Evolutionary conservation across 805 yeast species (phyloP).

Genomic region (Starmera pachycereana): DNA sequence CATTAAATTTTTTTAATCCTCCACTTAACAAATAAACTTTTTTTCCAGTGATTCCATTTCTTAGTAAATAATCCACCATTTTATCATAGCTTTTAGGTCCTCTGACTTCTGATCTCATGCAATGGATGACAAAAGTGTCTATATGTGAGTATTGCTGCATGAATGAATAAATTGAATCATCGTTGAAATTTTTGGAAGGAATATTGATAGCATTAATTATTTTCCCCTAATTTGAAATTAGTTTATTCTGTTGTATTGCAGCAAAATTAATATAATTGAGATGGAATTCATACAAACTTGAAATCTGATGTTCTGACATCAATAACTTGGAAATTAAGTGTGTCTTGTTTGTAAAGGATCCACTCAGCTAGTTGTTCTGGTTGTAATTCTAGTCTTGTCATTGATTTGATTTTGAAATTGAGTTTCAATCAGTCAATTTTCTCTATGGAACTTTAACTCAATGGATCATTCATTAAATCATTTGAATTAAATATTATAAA

Average conservation of each 20-base stretch:
- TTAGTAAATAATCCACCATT: slow-evolving; percentile 1
- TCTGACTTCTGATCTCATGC: slow-evolving; percentile 15
- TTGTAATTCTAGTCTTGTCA: neutral
- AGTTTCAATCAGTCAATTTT: too few relatives aligned
- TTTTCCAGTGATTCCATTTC: slow-evolving; percentile 1
- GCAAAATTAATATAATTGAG: too few relatives aligned
- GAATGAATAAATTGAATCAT: neutral
- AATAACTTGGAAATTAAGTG: slow-evolving; percentile 3
- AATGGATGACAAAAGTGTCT: slow-evolving; percentile 11
- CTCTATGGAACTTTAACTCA: too few relatives aligned
- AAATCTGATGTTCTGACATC: slow-evolving; percentile 14
- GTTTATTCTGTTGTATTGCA: too few relatives aligned
- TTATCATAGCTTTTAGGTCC: slow-evolving; percentile 11
- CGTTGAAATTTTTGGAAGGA: slow-evolving; percentile 7
- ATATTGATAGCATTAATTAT: slow-evolving; percentile 2
- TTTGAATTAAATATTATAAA: neutral
- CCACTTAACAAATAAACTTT: slow-evolving; percentile 10
- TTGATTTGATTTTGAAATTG: too few relatives aligned
- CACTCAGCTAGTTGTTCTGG: neutral
- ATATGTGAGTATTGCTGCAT: slow-evolving; percentile 2
- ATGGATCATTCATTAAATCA: too few relatives aligned
- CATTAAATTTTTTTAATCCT: slow-evolving; percentile 15
- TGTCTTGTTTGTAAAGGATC: neutral
- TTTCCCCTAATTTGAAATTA: neutral
- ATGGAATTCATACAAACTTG: slow-evolving; percentile 5